These are phyloP conservation scores for Thalassiosira livingstoniorum DNA, from an alignment of 352 stramenopile species.

Conservation along the genomic window DNA sequence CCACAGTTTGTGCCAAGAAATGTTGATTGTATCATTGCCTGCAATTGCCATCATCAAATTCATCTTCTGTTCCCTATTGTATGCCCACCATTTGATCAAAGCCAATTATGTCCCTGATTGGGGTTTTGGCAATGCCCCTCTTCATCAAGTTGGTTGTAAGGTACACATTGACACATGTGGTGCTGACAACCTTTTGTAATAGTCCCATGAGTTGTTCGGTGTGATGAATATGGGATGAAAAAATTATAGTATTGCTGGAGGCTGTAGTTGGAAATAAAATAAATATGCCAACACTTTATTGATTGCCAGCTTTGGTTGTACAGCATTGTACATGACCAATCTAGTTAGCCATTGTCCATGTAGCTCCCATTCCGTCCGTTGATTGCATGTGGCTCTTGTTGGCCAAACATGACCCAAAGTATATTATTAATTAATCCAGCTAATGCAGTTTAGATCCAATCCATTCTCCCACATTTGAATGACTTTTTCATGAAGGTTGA, in stretches of 20 bases:
- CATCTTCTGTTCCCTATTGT: constrained; percentile 10
- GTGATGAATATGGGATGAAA: background rate
- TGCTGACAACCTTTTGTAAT: background rate
- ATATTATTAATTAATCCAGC: background rate
- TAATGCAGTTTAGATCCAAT: background rate
- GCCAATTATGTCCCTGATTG: constrained; percentile 5
- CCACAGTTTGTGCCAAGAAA: constrained; percentile 10
- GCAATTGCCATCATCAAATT: constrained; percentile 19
- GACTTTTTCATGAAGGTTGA: background rate
- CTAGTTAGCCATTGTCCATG: background rate
- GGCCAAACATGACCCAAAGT: background rate
- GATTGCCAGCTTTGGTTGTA: background rate
- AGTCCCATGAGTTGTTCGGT: constrained; percentile 2
- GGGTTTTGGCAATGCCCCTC: constrained; percentile 7
- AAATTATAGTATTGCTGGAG: background rate
- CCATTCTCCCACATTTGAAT: background rate
- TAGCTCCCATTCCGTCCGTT: background rate
- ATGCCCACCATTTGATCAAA: background rate
- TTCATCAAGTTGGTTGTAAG: constrained; percentile 15
- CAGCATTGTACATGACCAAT: background rate
- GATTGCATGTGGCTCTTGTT: constrained; percentile 11
- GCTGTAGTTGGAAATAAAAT: background rate
- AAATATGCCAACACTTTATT: background rate
- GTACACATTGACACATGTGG: background rate
- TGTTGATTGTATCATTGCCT: background rate